Percentiles rank a stretch among this genome's conserved stretches.
Conservation (phyloP, 73 alveolate genomes). For the Paramecium caudatum region DNA sequence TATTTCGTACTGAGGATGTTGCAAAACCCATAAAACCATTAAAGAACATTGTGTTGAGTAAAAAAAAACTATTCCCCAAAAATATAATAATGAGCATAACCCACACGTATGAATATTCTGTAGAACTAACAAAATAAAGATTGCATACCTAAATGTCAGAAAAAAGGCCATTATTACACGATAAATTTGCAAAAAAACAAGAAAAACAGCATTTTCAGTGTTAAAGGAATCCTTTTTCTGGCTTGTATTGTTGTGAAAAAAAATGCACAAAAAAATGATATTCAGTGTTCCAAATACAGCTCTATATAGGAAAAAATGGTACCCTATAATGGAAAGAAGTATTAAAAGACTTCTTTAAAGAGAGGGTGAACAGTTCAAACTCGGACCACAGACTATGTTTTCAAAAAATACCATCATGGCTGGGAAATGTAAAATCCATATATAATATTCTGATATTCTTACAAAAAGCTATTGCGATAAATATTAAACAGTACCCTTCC, state of each 20-base stretch:
- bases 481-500: conserved; percentile 4
- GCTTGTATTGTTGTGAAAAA: conserved; percentile 4
- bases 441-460: not conserved
- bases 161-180: not conserved
- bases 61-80: not conserved
- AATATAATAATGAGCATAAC: not conserved
- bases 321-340: not conserved
- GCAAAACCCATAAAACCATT: conserved; percentile 46
- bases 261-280: not conserved
- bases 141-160: not conserved
- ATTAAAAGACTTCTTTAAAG: not conserved
- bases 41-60: not conserved
- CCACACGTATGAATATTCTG: not conserved
- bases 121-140: not conserved
- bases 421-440: conserved; percentile 41
- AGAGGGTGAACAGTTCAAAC: not conserved
- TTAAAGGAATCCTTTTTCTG: conserved; percentile 47
- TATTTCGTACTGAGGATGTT: not conserved
- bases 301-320: not conserved
- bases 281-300: conserved; percentile 4
- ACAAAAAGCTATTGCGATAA: conserved; percentile 1
- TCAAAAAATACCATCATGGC: conserved; percentile 12
- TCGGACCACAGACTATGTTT: not conserved
- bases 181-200: not conserved
- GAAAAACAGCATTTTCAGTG: not conserved